Conservation (phyloP, 2,329 filamentous ascomycete species). For the Fusarium subtropicale region DNA sequence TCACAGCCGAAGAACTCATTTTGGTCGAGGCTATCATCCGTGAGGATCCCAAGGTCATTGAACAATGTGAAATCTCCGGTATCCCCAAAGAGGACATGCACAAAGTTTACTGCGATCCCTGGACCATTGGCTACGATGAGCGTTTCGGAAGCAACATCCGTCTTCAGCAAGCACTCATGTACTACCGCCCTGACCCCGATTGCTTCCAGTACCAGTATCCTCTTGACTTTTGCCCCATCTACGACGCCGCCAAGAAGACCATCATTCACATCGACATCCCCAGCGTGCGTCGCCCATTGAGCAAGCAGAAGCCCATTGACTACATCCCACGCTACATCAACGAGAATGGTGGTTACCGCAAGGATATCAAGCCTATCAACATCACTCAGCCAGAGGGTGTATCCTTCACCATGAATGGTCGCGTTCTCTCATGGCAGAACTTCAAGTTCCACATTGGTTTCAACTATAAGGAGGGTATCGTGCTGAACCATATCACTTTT, state of each 20-base stretch:
- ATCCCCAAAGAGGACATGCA: constrained; percentile 87
- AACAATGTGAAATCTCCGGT: constrained; percentile 86
- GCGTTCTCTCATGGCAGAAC: constrained; percentile 88
- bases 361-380: constrained; percentile 85
- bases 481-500: constrained; percentile 89
- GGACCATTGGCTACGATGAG: constrained; percentile 96
- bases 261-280: constrained; percentile 89
- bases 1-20: constrained; percentile 91
- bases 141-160: constrained; percentile 82
- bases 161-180: constrained; percentile 94
- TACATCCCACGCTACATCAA: constrained; percentile 82
- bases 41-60: constrained; percentile 86
- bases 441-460: constrained; percentile 95
- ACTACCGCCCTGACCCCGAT: constrained; percentile 87
- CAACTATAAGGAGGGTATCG: constrained; percentile 93
- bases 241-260: constrained; percentile 80
- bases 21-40: constrained; percentile 81
- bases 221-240: constrained; percentile 94
- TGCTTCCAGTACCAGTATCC: constrained; percentile 93
- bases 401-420: constrained; percentile 79
- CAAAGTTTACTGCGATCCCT: constrained; percentile 96
- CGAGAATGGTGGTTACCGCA: constrained; percentile 79
- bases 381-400: constrained; percentile 91
- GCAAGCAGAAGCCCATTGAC: constrained; percentile 77
- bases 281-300: constrained; percentile 78